Base-by-base conservation (phyloP, 768 basidiomycete species). In the Russula virescens region DNA sequence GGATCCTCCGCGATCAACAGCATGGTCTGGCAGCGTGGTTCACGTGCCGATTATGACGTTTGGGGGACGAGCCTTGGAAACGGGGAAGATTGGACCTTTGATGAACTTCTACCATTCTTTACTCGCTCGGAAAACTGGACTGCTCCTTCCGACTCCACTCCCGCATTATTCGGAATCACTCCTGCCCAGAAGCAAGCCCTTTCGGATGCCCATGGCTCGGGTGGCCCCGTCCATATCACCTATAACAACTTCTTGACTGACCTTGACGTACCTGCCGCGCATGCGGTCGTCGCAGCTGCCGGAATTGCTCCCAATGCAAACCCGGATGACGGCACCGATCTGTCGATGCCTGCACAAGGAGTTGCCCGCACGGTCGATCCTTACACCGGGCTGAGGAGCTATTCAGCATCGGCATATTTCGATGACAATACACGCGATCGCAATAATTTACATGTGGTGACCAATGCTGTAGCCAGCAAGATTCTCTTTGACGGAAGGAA, bases 11-110 rank as follows among this genome's bases (percentile, higher is more conserved):
- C 65, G 13, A 66, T 66, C 28, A 63, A 66, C 53, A 63, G 62
- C 21, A 59, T 66, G 65, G 65, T 66, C 35, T 66, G 62, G 65
- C 65, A 66, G 43, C 65, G 65, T 11, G 62, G 65, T 7, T 64
- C 61, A 11, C 55, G 56, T 31, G 47, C 61, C 13, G 65, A 66
- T 52, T 66, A 66, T 19, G 65, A 66, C 19, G 42, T 55, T n/a
- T 66, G 65, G 65, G 65, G 56, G 8, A 58, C 61, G 19, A 25
- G 19, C 31, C 50, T 66, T 3, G 65, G 56, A 16, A 66, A 66
- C 18, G 65, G 65, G 31, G 52, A 58, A 2, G 65, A 64, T 21
- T 66, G 65, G 65, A 58, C 62, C 16, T 63, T 63, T 25, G 65
- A 66, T 7, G 54, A 16, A 28, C 46, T 66, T 21, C 35, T 66